Conservation (phyloP, 2,329 filamentous ascomycete genomes). For the Remersonia thermophila region DNA sequence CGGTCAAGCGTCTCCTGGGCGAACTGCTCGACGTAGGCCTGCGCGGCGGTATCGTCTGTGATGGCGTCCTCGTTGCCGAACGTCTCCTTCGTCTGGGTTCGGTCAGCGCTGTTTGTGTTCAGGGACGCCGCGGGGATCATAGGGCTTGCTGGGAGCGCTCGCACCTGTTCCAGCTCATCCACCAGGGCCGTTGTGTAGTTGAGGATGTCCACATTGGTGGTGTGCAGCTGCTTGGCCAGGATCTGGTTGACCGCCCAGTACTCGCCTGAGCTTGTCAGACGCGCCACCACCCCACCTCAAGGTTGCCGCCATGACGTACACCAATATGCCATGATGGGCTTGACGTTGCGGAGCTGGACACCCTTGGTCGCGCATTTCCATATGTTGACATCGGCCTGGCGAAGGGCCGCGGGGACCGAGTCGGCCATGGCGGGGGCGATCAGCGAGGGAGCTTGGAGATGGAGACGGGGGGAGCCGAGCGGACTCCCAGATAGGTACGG, state of each 20-base stretch:
- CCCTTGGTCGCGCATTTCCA: conserved; percentile 70
- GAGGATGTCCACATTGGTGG: conserved; percentile 62
- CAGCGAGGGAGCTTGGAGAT: no score
- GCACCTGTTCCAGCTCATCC: conserved; percentile 75
- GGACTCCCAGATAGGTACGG: background rate
- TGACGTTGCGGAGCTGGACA: conserved; percentile 68
- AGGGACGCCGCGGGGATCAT: background rate
- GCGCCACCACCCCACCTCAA: background rate
- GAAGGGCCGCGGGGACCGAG: conserved; percentile 58
- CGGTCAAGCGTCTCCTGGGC: conserved; percentile 76
- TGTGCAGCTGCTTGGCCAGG: conserved; percentile 67
- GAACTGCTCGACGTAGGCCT: conserved; percentile 91
- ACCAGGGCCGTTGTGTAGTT: conserved; percentile 73
- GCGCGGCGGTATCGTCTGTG: conserved; percentile 70
- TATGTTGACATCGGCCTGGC: conserved; percentile 61
- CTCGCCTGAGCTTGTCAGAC: conserved; percentile 46
- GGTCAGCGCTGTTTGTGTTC: background rate
- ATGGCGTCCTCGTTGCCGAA: conserved; percentile 72
- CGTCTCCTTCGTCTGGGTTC: conserved; percentile 51
- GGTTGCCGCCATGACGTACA: conserved; percentile 44
- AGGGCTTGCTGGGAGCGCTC: no score
- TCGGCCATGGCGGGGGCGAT: conserved; percentile 49
- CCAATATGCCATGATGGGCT: conserved; percentile 90
- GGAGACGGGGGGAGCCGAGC: background rate
- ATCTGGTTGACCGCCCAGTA: conserved; percentile 93